phyloP scores from a whole-genome alignment of 768 basidiomycete genomes.

The Pholiota molesta region DNA sequence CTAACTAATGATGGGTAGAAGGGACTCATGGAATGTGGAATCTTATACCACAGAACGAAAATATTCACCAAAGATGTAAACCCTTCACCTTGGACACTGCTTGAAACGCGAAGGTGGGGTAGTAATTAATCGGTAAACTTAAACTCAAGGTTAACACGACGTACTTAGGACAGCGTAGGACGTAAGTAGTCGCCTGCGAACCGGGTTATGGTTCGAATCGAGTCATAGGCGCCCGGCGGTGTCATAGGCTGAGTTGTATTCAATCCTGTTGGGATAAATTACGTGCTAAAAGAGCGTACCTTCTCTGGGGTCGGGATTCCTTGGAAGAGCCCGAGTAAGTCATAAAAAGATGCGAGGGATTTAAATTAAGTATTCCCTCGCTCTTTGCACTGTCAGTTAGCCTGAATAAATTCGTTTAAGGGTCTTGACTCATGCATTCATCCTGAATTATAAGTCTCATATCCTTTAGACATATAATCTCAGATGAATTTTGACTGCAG shows the following conservation, averaged over 20 bases:
- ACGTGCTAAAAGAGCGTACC: background rate
- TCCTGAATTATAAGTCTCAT: background rate
- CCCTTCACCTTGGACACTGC: no score
- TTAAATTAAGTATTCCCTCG: no score
- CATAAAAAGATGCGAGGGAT: no score
- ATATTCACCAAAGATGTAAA: background rate
- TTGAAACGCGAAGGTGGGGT: background rate
- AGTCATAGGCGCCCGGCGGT: background rate
- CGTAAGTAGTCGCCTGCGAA: constrained; percentile 2
- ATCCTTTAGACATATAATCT: background rate
- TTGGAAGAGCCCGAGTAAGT: no score
- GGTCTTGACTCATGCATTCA: background rate
- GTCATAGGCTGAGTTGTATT: background rate
- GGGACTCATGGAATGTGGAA: no score
- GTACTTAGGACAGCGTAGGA: background rate
- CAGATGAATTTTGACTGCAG: background rate
- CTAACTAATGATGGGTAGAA: no score
- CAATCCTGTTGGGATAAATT: background rate
- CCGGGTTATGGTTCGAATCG: constrained; percentile 1
- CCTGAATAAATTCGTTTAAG: no score
- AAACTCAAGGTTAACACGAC: constrained; percentile 1
- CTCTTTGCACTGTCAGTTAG: no score
- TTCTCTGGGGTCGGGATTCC: no score
- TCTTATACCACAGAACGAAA: no score
- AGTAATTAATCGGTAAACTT: background rate